phyloP scores from a whole-genome alignment of 441 rosid genomes.

The Geranium incanum region DNA sequence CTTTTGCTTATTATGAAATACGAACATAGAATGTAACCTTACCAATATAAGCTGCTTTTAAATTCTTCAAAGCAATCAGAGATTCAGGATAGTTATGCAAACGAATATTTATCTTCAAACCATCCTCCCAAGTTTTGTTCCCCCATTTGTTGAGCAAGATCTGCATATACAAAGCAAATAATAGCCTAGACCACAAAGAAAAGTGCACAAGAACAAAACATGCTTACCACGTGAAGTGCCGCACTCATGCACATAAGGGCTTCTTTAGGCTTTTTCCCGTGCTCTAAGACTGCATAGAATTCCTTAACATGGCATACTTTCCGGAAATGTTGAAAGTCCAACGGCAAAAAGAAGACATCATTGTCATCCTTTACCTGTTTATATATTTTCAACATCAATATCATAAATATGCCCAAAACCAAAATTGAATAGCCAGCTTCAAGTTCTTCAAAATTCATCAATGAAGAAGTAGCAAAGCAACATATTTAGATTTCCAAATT shows the following conservation, averaged over 20 bases:
- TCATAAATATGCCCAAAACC: neutral
- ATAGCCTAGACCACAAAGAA: slow-evolving; percentile 11
- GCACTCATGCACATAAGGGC: slow-evolving; percentile 75
- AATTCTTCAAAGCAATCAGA: slow-evolving; percentile 69
- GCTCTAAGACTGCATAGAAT: slow-evolving; percentile 49
- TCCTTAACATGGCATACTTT: slow-evolving; percentile 45
- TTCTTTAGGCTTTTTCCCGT: slow-evolving; percentile 51
- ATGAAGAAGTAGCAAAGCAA: neutral
- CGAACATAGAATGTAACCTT: slow-evolving; percentile 19
- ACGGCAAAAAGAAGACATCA: slow-evolving; percentile 44
- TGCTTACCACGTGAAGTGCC: slow-evolving; percentile 75
- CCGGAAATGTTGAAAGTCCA: slow-evolving; percentile 70
- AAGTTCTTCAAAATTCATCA: neutral
- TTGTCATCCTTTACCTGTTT: slow-evolving; percentile 63
- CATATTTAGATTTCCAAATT: neutral
- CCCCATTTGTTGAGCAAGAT: slow-evolving; percentile 38
- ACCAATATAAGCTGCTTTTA: slow-evolving; percentile 96
- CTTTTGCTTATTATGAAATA: neutral
- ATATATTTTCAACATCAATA: neutral
- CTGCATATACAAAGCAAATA: slow-evolving; percentile 30
- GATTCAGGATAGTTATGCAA: slow-evolving; percentile 75
- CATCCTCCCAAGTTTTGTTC: slow-evolving; percentile 36
- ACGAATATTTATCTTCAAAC: slow-evolving; percentile 61
- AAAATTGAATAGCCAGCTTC: neutral
- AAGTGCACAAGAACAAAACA: neutral